Evolutionary conservation across 2,329 filamentous ascomycete species (phyloP).

Genomic region (Ophiostoma australiae): DNA sequence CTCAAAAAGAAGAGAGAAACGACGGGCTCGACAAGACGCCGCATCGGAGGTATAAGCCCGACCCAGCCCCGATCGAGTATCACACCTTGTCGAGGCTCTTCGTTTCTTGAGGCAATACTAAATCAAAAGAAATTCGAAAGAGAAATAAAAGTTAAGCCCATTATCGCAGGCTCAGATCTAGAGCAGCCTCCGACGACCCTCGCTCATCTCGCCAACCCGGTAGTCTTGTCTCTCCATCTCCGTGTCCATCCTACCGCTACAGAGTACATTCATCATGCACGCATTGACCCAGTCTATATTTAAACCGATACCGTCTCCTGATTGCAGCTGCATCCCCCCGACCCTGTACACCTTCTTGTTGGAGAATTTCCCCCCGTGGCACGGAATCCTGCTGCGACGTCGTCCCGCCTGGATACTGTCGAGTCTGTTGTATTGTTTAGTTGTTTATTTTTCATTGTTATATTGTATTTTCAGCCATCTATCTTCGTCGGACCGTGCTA

Average conservation of each 20-base stretch:
- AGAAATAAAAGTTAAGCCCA: not conserved
- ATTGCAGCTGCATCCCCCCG: not conserved
- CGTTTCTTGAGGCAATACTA: too few species aligned
- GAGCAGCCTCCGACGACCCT: not conserved
- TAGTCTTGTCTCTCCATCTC: not conserved
- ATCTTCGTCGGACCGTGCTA: not conserved
- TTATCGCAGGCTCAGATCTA: not conserved
- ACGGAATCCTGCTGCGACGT: not conserved
- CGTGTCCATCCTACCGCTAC: not conserved
- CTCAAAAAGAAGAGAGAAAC: not conserved
- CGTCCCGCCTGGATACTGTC: not conserved
- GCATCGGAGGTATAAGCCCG: not conserved
- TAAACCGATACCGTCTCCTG: not conserved
- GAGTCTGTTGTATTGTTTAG: not conserved
- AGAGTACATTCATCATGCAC: not conserved
- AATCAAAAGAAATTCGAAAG: not conserved
- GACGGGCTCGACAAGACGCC: not conserved
- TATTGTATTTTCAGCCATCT: not conserved
- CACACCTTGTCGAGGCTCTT: not conserved
- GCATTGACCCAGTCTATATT: not conserved
- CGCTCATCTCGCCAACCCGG: not conserved
- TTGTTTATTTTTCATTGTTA: not conserved
- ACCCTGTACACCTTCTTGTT: not conserved
- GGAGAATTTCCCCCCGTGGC: not conserved
- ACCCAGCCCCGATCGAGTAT: not conserved